Evolutionary conservation across 345 rosid genomes (phyloP).

Genomic region (Abelmoschus esculentus): DNA sequence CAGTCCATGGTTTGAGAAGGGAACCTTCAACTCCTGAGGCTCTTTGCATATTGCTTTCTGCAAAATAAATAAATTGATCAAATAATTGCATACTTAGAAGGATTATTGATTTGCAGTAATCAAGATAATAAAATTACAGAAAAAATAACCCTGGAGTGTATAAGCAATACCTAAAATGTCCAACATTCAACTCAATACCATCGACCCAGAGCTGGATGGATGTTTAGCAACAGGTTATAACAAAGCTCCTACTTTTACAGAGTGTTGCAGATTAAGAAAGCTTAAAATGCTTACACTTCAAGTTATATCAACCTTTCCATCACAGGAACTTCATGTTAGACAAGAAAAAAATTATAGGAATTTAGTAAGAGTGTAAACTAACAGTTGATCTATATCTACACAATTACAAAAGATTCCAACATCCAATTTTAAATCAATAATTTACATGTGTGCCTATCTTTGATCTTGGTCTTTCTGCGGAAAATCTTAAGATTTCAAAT

Average conservation of each 20-base stretch:
- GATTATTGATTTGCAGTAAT: background rate
- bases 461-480: background rate
- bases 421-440: background rate
- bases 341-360: background rate
- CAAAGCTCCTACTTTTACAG: background rate
- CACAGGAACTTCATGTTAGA: conserved; percentile 3
- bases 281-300: background rate
- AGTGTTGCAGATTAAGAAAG: background rate
- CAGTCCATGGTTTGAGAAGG: conserved; percentile 11
- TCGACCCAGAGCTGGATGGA: background rate
- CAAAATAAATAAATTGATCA: conserved; percentile 15
- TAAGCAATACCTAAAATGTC: background rate
- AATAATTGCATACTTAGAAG: background rate
- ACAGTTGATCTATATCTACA: background rate
- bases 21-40: conserved; percentile 77
- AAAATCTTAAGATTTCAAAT: background rate
- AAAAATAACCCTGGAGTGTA: background rate
- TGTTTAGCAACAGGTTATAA: background rate
- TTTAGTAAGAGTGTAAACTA: background rate
- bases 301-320: background rate
- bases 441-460: background rate
- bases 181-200: background rate
- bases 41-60: conserved; percentile 86
- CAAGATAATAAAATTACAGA: background rate
- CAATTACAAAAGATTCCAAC: background rate